Evolutionary conservation across 2,329 filamentous ascomycete species (phyloP), one percentile per base, ranked within the genome.

Genomic region (Epichloe bromicola): DNA sequence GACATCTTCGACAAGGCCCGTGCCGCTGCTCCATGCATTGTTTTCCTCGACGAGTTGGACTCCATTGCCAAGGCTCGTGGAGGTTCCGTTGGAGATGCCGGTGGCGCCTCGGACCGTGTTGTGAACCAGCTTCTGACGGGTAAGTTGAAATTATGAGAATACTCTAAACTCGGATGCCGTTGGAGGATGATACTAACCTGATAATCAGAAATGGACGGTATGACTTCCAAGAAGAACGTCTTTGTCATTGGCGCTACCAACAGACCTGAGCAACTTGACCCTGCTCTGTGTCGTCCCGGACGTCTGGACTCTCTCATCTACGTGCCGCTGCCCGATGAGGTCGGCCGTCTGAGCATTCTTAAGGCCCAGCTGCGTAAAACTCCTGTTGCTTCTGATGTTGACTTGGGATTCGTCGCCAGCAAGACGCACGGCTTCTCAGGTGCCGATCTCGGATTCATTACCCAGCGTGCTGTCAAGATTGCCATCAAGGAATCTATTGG

Each of bases 151-250:
- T 17, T 12, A 17, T 30, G 30, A n/a, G 33, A 17, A 7, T 34
- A 19, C 30, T 26, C 5, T 14, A 36, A 11, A 23, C 40, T 36
- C 2, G 6, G 36, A 23, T 15, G 11, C 33, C 17, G 6, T 42
- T 11, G 4, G n/a, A 7, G 26, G 7, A 20, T 51, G 48, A 52
- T 53, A 61, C 74, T 82, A 70, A 80, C 61, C 43, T 10, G 45
- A 33, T 20, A 11, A 19, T 15, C 56, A 86, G 88, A 97, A 81
- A 96, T 97, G 91, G 91, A 97, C 61, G 91, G 91, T 63, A 97
- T 97, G 91, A 97, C 91, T 44, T 96, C 91, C 39, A 98, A 98
- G 87, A 98, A 98, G 86, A 98, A 98, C 69, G 93, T 98, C 58
- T 98, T 98, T 73, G 93, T 98, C 58, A 98, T 98, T 62, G 93